These are phyloP conservation scores for Metschnikowia orientalis DNA, from an alignment of 805 yeast genomes.

Conservation along the genomic window DNA sequence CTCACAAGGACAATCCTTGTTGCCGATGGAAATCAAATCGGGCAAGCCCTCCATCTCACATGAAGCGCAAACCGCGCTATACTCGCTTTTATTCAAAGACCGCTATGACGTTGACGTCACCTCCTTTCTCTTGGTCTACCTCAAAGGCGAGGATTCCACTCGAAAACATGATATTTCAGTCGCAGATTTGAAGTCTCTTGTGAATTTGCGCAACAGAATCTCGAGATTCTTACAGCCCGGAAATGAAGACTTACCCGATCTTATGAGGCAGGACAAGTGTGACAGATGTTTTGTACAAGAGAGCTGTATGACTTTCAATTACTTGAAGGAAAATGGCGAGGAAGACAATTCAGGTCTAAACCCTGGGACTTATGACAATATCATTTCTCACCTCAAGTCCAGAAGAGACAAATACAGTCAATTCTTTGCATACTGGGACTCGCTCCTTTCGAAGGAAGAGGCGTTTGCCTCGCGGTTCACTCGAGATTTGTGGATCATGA, in stretches of 20 bases:
- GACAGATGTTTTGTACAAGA: slow-evolving; percentile 54
- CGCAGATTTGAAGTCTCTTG: slow-evolving; percentile 59
- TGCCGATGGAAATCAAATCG: slow-evolving; percentile 89
- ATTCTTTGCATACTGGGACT: slow-evolving; percentile 74
- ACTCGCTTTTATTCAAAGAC: slow-evolving; percentile 74
- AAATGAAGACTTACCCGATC: slow-evolving; percentile 48
- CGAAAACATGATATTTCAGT: slow-evolving; percentile 49
- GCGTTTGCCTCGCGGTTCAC: slow-evolving; percentile 47
- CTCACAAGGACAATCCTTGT: slow-evolving; percentile 44
- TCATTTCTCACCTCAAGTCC: slow-evolving; percentile 48
- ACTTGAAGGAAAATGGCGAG: slow-evolving; percentile 55
- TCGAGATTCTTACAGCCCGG: slow-evolving; percentile 56
- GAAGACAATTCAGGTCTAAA: slow-evolving; percentile 52
- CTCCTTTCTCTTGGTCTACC: slow-evolving; percentile 68
- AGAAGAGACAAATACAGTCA: slow-evolving; percentile 37
- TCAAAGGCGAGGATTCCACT: slow-evolving; percentile 51
- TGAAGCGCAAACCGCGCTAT: slow-evolving; percentile 81
- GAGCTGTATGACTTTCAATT: slow-evolving; percentile 63
- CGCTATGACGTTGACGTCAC: slow-evolving; percentile 67
- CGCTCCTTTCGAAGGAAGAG: slow-evolving; percentile 69
- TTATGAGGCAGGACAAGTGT: slow-evolving; percentile 50
- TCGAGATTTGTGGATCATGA: slow-evolving; percentile 65
- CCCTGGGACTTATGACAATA: slow-evolving; percentile 40
- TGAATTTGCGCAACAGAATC: slow-evolving; percentile 68
- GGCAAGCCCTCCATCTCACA: slow-evolving; percentile 68